phyloP scores from a whole-genome alignment of 108 stramenopile genomes.

The Aurantiochytrium sp. region DNA sequence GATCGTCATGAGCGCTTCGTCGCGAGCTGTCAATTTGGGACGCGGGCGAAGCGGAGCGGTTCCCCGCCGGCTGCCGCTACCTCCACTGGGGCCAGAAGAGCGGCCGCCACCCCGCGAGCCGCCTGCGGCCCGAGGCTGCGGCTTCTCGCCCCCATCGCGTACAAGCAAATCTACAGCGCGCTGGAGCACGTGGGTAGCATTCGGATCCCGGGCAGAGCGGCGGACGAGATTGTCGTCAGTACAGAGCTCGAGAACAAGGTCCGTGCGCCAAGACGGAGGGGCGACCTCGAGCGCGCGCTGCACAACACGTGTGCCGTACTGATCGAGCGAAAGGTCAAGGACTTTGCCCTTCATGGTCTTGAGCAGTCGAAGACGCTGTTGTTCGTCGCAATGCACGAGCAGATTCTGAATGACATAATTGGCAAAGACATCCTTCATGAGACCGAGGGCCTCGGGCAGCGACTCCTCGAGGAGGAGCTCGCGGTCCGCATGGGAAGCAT shows the following conservation, averaged over 20 bases:
- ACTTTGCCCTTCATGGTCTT: neutral
- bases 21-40: neutral
- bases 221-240: neutral
- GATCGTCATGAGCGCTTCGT: neutral
- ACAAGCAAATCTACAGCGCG: neutral
- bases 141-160: neutral
- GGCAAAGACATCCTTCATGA: neutral
- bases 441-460: neutral
- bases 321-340: neutral
- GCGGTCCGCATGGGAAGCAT: neutral
- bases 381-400: neutral
- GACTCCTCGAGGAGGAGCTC: neutral
- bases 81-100: neutral
- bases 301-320: neutral
- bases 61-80: neutral
- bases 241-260: neutral
- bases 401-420: neutral
- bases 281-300: slow-evolving; percentile 2
- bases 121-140: neutral
- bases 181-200: neutral
- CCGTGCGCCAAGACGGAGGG: neutral
- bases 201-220: neutral
- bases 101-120: neutral
- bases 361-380: neutral
- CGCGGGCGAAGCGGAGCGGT: neutral